A percentile compares a stretch with the other conserved stretches of the same genome.
These are phyloP conservation scores for Volvox carteri DNA, from an alignment of 163 green algal species.

Conservation along the genomic window DNA sequence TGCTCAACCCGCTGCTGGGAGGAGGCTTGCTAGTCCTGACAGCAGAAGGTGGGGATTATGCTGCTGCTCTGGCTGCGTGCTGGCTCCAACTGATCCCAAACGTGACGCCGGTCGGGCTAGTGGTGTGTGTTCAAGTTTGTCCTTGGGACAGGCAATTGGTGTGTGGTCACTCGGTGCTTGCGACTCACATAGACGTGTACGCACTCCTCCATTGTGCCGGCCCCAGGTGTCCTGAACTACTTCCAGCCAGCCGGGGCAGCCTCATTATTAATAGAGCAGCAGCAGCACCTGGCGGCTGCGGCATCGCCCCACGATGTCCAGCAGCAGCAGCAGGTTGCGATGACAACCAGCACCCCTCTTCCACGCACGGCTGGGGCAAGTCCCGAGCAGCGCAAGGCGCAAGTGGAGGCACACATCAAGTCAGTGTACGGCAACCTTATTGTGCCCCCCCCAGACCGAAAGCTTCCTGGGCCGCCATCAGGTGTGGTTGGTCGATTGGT, in stretches of 20 bases:
- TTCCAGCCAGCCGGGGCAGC: conserved; percentile 44
- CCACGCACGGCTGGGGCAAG: not conserved
- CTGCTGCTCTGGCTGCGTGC: no score
- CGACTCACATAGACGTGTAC: no score
- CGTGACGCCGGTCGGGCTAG: no score
- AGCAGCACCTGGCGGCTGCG: not conserved
- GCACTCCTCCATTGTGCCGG: no score
- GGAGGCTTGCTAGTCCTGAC: conserved; percentile 36
- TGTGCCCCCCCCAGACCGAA: not conserved
- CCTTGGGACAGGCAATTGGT: no score
- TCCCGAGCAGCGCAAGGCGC: conserved; percentile 20
- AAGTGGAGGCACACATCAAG: conserved; percentile 43
- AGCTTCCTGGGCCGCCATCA: conserved; percentile 29
- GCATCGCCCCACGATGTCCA: not conserved
- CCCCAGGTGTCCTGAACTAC: conserved; percentile 31
- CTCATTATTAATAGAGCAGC: not conserved
- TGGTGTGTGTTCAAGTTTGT: no score
- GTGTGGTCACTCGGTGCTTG: no score
- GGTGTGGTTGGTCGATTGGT: no score
- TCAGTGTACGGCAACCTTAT: conserved; percentile 40
- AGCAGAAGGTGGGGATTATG: conserved; percentile 21
- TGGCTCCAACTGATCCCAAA: no score
- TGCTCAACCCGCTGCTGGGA: conserved; percentile 44
- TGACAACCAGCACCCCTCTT: not conserved
- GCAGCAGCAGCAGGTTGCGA: conserved; percentile 12